phyloP scores from a whole-genome alignment of 371 early-diverging fungal species.

The Quaeritorhiza haematococci region DNA sequence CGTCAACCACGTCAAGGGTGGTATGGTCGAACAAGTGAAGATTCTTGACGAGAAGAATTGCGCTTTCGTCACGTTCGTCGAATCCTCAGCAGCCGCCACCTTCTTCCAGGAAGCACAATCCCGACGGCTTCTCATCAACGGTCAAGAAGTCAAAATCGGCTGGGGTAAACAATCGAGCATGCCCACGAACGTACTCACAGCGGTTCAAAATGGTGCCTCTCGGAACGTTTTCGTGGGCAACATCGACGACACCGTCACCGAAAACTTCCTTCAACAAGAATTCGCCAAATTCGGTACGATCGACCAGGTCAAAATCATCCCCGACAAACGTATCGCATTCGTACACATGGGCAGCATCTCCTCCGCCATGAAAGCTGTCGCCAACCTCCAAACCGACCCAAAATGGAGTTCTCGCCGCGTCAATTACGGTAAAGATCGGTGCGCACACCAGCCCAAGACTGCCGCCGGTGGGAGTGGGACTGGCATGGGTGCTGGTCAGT shows the following conservation, averaged over 20 bases:
- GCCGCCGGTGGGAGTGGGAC: not conserved
- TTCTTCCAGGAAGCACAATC: slow-evolving; percentile 43
- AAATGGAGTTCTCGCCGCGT: slow-evolving; percentile 54
- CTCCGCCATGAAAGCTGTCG: slow-evolving; percentile 68
- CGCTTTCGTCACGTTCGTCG: slow-evolving; percentile 74
- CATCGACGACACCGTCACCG: slow-evolving; percentile 51
- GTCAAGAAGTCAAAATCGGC: slow-evolving; percentile 61
- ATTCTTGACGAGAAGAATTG: slow-evolving; percentile 75
- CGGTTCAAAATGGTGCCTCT: slow-evolving; percentile 63
- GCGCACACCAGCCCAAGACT: slow-evolving; percentile 50
- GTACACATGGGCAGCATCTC: slow-evolving; percentile 69
- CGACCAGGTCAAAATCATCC: slow-evolving; percentile 64
- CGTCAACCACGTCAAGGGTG: slow-evolving; percentile 35
- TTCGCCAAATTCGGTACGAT: slow-evolving; percentile 63
- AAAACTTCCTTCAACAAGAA: slow-evolving; percentile 49
- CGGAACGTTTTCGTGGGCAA: slow-evolving; percentile 75
- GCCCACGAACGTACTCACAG: slow-evolving; percentile 45
- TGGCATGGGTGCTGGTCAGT: not conserved
- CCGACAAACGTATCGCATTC: slow-evolving; percentile 75
- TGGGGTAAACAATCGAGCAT: slow-evolving; percentile 69
- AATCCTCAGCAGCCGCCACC: slow-evolving; percentile 54
- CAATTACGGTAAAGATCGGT: slow-evolving; percentile 78
- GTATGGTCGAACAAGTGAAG: slow-evolving; percentile 40
- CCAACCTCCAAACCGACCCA: slow-evolving; percentile 45
- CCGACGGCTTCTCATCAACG: slow-evolving; percentile 32